A percentile compares a stretch with the other conserved stretches of the same genome.
phyloP scores from a whole-genome alignment of 106 monocot genomes.

The Acorus gramineus region DNA sequence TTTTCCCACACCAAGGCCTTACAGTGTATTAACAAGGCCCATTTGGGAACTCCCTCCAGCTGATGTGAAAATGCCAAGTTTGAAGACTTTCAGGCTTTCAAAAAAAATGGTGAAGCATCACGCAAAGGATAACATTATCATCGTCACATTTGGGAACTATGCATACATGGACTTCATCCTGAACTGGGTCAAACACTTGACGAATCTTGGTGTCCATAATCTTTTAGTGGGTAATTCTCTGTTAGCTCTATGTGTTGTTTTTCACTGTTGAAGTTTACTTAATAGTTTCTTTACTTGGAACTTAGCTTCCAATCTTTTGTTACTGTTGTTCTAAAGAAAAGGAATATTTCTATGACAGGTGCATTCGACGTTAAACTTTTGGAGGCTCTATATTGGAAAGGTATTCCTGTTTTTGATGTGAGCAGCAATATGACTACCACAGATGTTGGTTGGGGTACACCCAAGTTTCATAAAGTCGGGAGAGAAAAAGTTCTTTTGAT shows the following conservation, averaged over 20 bases:
- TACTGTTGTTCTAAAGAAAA: neutral
- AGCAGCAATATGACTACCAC: slow-evolving; percentile 71
- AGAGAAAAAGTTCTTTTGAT: slow-evolving; percentile 84
- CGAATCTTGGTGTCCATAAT: slow-evolving; percentile 72
- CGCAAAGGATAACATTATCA: slow-evolving; percentile 61
- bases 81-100: slow-evolving; percentile 52
- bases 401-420: slow-evolving; percentile 96
- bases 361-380: slow-evolving; percentile 83
- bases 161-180: slow-evolving; percentile 91
- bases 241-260: neutral
- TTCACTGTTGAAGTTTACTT: neutral
- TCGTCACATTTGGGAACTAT: slow-evolving; percentile 91
- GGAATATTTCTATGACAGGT: slow-evolving; percentile 25
- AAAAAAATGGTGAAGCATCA: slow-evolving; percentile 50
- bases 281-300: neutral
- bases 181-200: slow-evolving; percentile 88
- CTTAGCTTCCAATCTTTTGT: neutral
- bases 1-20: neutral
- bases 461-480: slow-evolving; percentile 92
- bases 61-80: slow-evolving; percentile 40
- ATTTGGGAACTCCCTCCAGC: slow-evolving; percentile 67
- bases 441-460: slow-evolving; percentile 90
- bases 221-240: slow-evolving; percentile 69
- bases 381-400: slow-evolving; percentile 85
- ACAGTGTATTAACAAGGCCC: slow-evolving; percentile 22